Percentiles rank a stretch among this genome's conserved stretches.
These are phyloP conservation scores for Pleurotus platypus DNA, from an alignment of 768 basidiomycete genomes.

Conservation along the genomic window DNA sequence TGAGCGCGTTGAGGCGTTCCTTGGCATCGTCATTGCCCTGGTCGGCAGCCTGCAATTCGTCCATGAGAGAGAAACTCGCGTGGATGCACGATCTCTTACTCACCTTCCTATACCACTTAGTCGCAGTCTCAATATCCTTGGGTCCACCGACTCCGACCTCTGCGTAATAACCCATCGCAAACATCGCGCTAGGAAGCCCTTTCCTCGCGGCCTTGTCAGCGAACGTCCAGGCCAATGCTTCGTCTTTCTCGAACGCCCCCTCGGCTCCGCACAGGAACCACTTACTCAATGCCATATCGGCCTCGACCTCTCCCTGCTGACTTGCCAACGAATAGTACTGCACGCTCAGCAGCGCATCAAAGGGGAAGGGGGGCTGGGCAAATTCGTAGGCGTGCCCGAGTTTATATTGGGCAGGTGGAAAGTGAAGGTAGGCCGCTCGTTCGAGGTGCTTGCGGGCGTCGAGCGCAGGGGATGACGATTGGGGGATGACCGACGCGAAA, in stretches of 20 bases:
- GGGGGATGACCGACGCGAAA: constrained; percentile 52
- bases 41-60: constrained; percentile 52
- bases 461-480: constrained; percentile 39
- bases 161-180: constrained; percentile 93
- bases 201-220: constrained; percentile 82
- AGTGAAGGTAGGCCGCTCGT: constrained; percentile 80
- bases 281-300: constrained; percentile 95
- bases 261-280: constrained; percentile 88
- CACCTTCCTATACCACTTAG: constrained; percentile 71
- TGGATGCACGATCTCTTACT: not conserved
- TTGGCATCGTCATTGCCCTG: constrained; percentile 81
- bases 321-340: constrained; percentile 85
- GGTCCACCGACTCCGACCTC: constrained; percentile 87
- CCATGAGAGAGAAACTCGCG: constrained; percentile 3
- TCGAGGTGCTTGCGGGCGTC: constrained; percentile 81
- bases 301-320: constrained; percentile 85
- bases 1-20: constrained; percentile 68
- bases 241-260: constrained; percentile 79
- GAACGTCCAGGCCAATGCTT: constrained; percentile 80
- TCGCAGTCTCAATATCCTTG: constrained; percentile 60
- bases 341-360: constrained; percentile 85
- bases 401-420: constrained; percentile 88
- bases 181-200: constrained; percentile 79
- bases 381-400: constrained; percentile 92
- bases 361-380: constrained; percentile 78